Evolutionary conservation across 768 basidiomycete species (phyloP).

Genomic region (Leccinum pellstonianum): DNA sequence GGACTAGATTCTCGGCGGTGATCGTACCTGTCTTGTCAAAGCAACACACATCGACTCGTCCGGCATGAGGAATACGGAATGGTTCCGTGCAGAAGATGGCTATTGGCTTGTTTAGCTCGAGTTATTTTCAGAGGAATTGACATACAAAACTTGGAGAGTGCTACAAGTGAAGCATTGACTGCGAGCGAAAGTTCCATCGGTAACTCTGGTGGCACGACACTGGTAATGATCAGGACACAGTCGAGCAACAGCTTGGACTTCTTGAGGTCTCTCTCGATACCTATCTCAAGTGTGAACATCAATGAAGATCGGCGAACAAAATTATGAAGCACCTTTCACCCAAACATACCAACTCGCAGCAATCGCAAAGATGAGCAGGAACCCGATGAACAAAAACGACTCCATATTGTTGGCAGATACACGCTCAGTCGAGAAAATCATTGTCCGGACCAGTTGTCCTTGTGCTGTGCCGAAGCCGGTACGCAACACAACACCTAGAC

Average conservation of each 20-base stretch:
- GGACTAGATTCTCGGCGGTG: slow-evolving; percentile 90
- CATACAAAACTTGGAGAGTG: slow-evolving; percentile 88
- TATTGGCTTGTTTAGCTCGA: slow-evolving; percentile 30
- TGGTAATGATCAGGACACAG: slow-evolving; percentile 94
- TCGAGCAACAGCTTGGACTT: slow-evolving; percentile 94
- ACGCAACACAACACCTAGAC: slow-evolving; percentile 87
- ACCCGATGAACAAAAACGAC: slow-evolving; percentile 96
- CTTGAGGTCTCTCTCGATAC: slow-evolving; percentile 88
- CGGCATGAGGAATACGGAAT: slow-evolving; percentile 95
- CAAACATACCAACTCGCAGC: slow-evolving; percentile 99
- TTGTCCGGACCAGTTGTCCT: slow-evolving; percentile 94
- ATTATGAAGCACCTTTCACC: slow-evolving; percentile 71
- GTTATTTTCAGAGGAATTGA: slow-evolving; percentile 4
- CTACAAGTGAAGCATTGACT: slow-evolving; percentile 92
- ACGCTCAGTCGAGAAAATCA: slow-evolving; percentile 98
- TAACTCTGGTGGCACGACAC: slow-evolving; percentile 95
- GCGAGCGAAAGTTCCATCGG: slow-evolving; percentile 98
- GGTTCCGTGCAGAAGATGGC: slow-evolving; percentile 99
- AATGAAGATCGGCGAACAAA: background rate
- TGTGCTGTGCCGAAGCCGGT: slow-evolving; percentile 98
- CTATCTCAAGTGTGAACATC: slow-evolving; percentile 37
- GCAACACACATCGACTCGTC: slow-evolving; percentile 96
- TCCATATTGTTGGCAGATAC: slow-evolving; percentile 96
- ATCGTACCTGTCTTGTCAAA: slow-evolving; percentile 99
- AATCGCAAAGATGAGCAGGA: slow-evolving; percentile 95